Percentiles rank a stretch among this genome's conserved stretches.
phyloP scores from a whole-genome alignment of 2,329 filamentous ascomycete species.

The Calonectria pseudoreteaudii region DNA sequence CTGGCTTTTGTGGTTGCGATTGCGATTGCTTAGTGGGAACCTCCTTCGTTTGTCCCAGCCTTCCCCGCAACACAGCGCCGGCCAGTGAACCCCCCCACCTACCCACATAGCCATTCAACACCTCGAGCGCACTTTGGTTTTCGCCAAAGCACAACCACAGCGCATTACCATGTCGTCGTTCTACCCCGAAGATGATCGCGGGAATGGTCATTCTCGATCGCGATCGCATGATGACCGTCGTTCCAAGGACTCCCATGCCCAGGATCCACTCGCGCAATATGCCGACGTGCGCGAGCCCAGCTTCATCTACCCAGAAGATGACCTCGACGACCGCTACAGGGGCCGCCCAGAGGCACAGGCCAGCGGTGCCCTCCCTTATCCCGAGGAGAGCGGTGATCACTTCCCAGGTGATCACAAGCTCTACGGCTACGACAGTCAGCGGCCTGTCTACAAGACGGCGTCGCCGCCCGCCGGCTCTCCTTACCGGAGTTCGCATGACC shows the following conservation, averaged over 20 bases:
- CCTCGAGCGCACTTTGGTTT: not conserved
- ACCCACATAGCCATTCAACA: not conserved
- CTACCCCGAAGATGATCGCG: slow-evolving; percentile 57
- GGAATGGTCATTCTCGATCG: slow-evolving; percentile 62
- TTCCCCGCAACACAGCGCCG: slow-evolving; percentile 5
- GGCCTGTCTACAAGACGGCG: slow-evolving; percentile 48
- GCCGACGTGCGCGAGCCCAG: slow-evolving; percentile 57
- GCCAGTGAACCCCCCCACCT: slow-evolving; percentile 5
- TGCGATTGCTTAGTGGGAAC: not conserved
- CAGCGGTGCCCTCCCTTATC: slow-evolving; percentile 51
- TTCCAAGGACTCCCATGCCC: slow-evolving; percentile 45
- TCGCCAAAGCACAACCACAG: not conserved
- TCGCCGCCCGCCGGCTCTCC: slow-evolving; percentile 51
- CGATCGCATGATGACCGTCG: slow-evolving; percentile 53
- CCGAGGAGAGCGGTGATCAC: slow-evolving; percentile 52
- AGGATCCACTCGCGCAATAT: slow-evolving; percentile 44
- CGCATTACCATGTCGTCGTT: slow-evolving; percentile 65
- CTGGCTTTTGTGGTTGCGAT: not conserved
- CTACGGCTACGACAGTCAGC: slow-evolving; percentile 55
- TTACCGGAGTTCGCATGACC: slow-evolving; percentile 52
- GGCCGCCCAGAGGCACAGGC: slow-evolving; percentile 49
- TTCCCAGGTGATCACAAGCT: slow-evolving; percentile 50
- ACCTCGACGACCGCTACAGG: slow-evolving; percentile 52
- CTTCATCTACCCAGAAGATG: slow-evolving; percentile 56
- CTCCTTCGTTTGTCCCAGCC: not conserved